phyloP scores from a whole-genome alignment of 176 grass and related monocot genomes.

The Raddia distichophylla region DNA sequence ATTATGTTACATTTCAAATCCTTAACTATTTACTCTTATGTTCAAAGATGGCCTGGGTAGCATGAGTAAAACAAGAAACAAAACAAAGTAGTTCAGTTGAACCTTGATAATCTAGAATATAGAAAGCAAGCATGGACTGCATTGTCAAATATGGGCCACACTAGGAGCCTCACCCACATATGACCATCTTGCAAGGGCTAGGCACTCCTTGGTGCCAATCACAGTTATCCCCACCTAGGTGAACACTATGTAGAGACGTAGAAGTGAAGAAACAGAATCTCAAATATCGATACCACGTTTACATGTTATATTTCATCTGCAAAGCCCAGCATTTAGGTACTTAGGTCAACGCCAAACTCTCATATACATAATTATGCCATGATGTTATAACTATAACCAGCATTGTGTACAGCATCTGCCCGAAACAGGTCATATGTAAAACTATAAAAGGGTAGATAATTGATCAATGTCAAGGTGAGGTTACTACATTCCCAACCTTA shows the following conservation, averaged over 20 bases:
- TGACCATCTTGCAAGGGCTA: no score
- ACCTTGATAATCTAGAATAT: neutral
- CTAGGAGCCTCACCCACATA: neutral
- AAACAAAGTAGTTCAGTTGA: conserved; percentile 14
- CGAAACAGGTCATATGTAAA: conserved; percentile 4
- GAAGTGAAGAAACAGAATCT: neutral
- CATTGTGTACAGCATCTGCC: conserved; percentile 10
- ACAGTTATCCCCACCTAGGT: no score
- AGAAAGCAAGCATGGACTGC: conserved; percentile 17
- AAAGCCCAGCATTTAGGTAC: neutral
- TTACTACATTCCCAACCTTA: conserved; percentile 62
- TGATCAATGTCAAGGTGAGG: conserved; percentile 12
- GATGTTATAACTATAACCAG: conserved; percentile 1
- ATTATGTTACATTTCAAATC: neutral
- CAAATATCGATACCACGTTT: neutral
- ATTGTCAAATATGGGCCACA: neutral
- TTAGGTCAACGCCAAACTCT: neutral
- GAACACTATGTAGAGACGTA: neutral
- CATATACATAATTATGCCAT: conserved; percentile 28
- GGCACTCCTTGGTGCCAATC: no score
- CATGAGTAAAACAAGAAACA: conserved; percentile 6
- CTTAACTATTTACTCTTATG: neutral
- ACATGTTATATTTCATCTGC: neutral
- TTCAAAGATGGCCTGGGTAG: neutral
- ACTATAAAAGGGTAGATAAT: neutral